Percentiles rank a stretch among this genome's conserved stretches.
These are phyloP conservation scores for Rubroshorea leprosula DNA, from an alignment of 345 rosid genomes.

Conservation along the genomic window DNA sequence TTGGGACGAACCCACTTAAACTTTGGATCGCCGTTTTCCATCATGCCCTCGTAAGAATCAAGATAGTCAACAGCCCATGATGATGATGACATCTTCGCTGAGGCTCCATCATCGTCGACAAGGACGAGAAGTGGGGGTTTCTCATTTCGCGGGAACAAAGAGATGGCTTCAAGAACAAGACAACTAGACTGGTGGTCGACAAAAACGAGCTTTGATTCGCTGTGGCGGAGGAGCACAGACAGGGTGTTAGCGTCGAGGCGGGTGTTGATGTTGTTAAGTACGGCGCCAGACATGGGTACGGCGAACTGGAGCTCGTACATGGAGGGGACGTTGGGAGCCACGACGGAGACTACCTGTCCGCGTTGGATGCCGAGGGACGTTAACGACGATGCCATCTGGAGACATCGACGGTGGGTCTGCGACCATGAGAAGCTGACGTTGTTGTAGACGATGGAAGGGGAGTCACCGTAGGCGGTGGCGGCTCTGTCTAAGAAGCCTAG, in stretches of 20 bases:
- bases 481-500: constrained; percentile 49
- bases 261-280: constrained; percentile 50
- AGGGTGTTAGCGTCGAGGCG: constrained; percentile 48
- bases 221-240: constrained; percentile 38
- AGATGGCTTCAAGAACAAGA: constrained; percentile 38
- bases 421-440: constrained; percentile 41
- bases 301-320: constrained; percentile 68
- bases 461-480: constrained; percentile 44
- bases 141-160: constrained; percentile 24
- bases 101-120: constrained; percentile 22
- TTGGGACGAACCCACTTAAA: constrained; percentile 40
- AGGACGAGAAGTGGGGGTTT: constrained; percentile 32
- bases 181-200: constrained; percentile 34
- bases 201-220: constrained; percentile 52
- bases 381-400: constrained; percentile 52
- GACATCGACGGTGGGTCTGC: constrained; percentile 53
- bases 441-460: constrained; percentile 41
- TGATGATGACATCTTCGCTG: not conserved
- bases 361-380: constrained; percentile 35
- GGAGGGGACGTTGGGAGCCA: constrained; percentile 50
- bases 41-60: constrained; percentile 36
- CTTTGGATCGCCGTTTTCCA: constrained; percentile 29
- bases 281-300: constrained; percentile 62
- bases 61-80: constrained; percentile 18
- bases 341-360: constrained; percentile 47